These are phyloP conservation scores for Chlamydomonas reinhardtii DNA, from an alignment of 163 green algal genomes.

Conservation along the genomic window DNA sequence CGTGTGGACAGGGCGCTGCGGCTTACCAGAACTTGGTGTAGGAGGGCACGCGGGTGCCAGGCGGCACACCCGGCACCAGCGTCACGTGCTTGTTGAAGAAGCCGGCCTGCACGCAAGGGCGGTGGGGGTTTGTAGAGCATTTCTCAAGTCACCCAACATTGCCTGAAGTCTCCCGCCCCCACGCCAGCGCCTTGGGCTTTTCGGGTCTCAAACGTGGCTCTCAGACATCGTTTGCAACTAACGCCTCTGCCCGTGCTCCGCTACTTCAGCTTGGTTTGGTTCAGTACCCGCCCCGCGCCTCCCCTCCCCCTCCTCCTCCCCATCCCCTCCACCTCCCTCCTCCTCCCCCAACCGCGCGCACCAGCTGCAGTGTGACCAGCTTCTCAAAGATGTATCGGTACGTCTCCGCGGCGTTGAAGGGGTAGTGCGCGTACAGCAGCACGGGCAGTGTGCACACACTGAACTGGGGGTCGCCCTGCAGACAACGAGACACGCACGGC, in stretches of 20 bases:
- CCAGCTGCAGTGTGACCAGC: slow-evolving; percentile 48
- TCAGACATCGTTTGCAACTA: too few relatives aligned
- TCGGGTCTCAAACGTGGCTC: too few relatives aligned
- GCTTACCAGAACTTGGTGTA: slow-evolving; percentile 52
- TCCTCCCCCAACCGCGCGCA: not conserved
- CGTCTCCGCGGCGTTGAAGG: slow-evolving; percentile 48
- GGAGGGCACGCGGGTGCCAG: slow-evolving; percentile 17
- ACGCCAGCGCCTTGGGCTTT: too few relatives aligned
- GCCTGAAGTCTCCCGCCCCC: too few relatives aligned
- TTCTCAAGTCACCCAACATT: too few relatives aligned
- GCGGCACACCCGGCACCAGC: slow-evolving; percentile 25
- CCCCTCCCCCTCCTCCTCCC: too few relatives aligned
- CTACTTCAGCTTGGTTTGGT: too few relatives aligned
- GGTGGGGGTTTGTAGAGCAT: too few relatives aligned
- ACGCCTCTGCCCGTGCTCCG: too few relatives aligned
- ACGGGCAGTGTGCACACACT: slow-evolving; percentile 37
- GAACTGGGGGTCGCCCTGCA: slow-evolving; percentile 24
- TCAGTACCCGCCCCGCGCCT: too few relatives aligned
- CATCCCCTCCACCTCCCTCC: not conserved
- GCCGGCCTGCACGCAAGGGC: not conserved
- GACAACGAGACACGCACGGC: not conserved
- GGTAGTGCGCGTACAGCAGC: slow-evolving; percentile 47
- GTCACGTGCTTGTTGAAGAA: slow-evolving; percentile 43
- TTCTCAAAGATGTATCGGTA: slow-evolving; percentile 51
- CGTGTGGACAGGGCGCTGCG: too few relatives aligned